Conservation (phyloP, 1,284 basidiomycete species). For the Entoloma clypeatum region DNA sequence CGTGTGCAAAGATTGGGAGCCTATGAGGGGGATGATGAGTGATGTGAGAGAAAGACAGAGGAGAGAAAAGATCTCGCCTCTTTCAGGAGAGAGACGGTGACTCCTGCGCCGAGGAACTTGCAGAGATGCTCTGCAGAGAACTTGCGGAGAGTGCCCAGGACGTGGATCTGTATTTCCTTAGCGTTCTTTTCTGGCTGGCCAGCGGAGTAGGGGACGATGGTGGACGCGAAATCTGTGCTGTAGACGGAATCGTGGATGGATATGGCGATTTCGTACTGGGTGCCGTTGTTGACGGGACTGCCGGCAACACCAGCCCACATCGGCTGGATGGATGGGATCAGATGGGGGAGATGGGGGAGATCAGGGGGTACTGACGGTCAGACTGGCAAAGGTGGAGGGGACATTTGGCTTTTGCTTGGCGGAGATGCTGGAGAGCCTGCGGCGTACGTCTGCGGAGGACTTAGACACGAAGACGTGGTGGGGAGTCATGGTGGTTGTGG, state of each 20-base stretch:
- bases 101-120: slow-evolving; percentile 70
- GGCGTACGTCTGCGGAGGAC: slow-evolving; percentile 54
- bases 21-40: slow-evolving; percentile 29
- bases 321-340: slow-evolving; percentile 43
- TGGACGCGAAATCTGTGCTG: slow-evolving; percentile 67
- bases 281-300: slow-evolving; percentile 50
- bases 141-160: slow-evolving; percentile 58
- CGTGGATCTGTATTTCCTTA: slow-evolving; percentile 55
- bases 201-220: slow-evolving; percentile 45
- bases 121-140: slow-evolving; percentile 72
- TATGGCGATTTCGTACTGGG: slow-evolving; percentile 63
- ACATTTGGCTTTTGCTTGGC: slow-evolving; percentile 49
- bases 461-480: slow-evolving; percentile 56
- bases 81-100: slow-evolving; percentile 40
- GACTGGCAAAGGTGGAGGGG: slow-evolving; percentile 49
- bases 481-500: slow-evolving; percentile 42
- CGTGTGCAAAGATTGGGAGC: slow-evolving; percentile 73
- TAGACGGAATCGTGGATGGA: slow-evolving; percentile 81
- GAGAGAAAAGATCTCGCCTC: slow-evolving; percentile 29
- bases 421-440: slow-evolving; percentile 59
- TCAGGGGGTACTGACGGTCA: slow-evolving; percentile 49
- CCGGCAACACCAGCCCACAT: slow-evolving; percentile 83
- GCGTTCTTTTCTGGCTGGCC: slow-evolving; percentile 49
- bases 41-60: slow-evolving; percentile 17
- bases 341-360: slow-evolving; percentile 18